Evolutionary conservation across 306 rosid species (phyloP), one percentile per base, ranked within the genome.

Genomic region (Begonia loranthoides): DNA sequence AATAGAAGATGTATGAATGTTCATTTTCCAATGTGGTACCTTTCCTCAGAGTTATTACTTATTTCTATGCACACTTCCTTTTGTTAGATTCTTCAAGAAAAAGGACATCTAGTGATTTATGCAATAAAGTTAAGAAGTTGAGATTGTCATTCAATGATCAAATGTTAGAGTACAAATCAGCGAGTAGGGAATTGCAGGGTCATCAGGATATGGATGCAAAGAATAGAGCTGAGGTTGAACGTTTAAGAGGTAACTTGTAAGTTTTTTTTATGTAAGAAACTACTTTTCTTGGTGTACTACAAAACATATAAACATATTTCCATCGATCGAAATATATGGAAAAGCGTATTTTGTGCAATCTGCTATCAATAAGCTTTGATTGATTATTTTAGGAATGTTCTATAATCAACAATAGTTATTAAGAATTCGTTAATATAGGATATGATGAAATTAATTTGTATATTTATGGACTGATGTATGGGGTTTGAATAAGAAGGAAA

Each of bases 131-230:
- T 64, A 79, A 70, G 71, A 79, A 78, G 65, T 56, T 76, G 81
- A 76, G 96, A 67, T 66, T 49, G 65, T 66, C 71, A 57, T 73
- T 84, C 38, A 72, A 67, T 40, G 82, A 81, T 41, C 65, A 70
- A 49, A 75, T 83, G 77, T 59, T 75, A 59, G 79, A 79, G 76
- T 92, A 81, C 66, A 84, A 56, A 56, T 52, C 63, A 13, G 57
- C 84, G 63, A 77, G 85, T 54, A 70, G 59, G 54, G 87, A 83
- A 53, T 68, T 78, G 74, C 81, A 57, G 72, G 66, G 52, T 46
- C 80, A 71, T 51, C 67, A 65, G 51, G 96, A 76, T 47, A 52
- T 72, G 58, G 85, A 81, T 76, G 71, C 73, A 16, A 80, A 78
- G 74, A 68, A 75, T 58, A 83, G 81, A 62, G 87, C 84, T 10